Base-by-base conservation (phyloP, 1,139 yeast genomes). In the Groenewaldozyma sp. region DNA sequence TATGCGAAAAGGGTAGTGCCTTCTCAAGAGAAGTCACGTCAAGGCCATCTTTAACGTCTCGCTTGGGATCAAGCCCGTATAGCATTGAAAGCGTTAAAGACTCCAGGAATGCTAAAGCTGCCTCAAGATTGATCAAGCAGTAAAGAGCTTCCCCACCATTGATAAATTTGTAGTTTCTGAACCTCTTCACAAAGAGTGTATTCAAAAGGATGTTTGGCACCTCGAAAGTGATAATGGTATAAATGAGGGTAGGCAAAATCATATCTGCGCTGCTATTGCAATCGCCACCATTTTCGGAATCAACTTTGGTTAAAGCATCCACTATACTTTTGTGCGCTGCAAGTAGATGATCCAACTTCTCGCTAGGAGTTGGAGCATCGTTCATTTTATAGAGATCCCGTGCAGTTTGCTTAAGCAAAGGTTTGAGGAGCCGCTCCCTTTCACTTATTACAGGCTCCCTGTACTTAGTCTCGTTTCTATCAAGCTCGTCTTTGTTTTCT, bases 41-140 rank as follows among this genome's bases (percentile, higher is more conserved):
- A 3, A 52, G 47, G n/a, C 49, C 41, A 29, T 29, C 18, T 6
- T 18, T 17, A 11, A 56, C 50, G 20, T 47, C 34, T 14, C 38
- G 36, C 4, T 41, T 9, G 16, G 41, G 24, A 29, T 47, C 48
- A 19, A 58, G 39, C 7, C 55, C 55, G 17, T 29, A 16, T 6
- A 29, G 22, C 33, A 29, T 29, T 14, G 33, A 29, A 7, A 29
- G 17, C 18, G 72, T 65, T 3, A 71, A 64, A 14, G 70, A 63
- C 34, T 71, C 71, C n/a, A 75, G 49, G 45, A 74, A 76, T 17
- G 70, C 68, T 16, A 77, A 58, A 2, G 81, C 74, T 1, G 86
- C 86, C 49, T 78, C 83, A 36, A 75, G 60, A 52, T 78, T 78
- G 2, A 84, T 78, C 36, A 77, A 55, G 37, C 78, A 76, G 53